Percentiles rank a stretch among this genome's conserved stretches.
These are phyloP conservation scores for Hysterangium stoloniferum DNA, from an alignment of 768 basidiomycete species.

Conservation along the genomic window DNA sequence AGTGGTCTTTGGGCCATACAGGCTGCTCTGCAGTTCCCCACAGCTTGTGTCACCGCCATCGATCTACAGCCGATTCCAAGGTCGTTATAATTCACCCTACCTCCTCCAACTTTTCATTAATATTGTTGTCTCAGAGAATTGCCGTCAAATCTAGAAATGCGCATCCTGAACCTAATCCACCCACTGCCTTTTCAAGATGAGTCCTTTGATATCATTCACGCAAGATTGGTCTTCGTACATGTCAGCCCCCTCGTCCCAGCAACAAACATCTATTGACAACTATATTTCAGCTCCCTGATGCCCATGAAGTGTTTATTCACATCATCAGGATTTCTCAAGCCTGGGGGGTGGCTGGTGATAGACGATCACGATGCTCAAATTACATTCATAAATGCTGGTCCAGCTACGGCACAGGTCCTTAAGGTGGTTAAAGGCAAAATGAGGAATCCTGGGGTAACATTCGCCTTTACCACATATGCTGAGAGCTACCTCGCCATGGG, in stretches of 20 bases:
- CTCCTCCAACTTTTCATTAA: background rate
- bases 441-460: background rate
- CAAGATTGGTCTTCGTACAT: slow-evolving; percentile 20
- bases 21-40: slow-evolving; percentile 4
- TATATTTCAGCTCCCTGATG: slow-evolving; percentile 15
- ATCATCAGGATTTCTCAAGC: slow-evolving; percentile 13
- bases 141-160: slow-evolving; percentile 15
- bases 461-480: no score
- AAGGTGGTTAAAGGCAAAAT: background rate
- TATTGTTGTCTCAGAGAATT: background rate
- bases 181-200: slow-evolving; percentile 19
- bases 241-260: slow-evolving; percentile 10
- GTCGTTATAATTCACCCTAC: background rate
- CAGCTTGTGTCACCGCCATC: background rate
- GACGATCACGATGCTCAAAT: slow-evolving; percentile 17
- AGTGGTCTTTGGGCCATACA: slow-evolving; percentile 7
- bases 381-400: background rate
- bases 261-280: background rate
- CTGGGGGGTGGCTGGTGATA: slow-evolving; percentile 16
- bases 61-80: background rate
- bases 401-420: background rate
- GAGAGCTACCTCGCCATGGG: background rate
- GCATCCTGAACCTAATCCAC: slow-evolving; percentile 15
- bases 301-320: slow-evolving; percentile 15
- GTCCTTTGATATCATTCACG: slow-evolving; percentile 21